Evolutionary conservation across 768 basidiomycete genomes (phyloP), one percentile per base, ranked within the genome.

Genomic region (Tylopilus rubrobrunneus): DNA sequence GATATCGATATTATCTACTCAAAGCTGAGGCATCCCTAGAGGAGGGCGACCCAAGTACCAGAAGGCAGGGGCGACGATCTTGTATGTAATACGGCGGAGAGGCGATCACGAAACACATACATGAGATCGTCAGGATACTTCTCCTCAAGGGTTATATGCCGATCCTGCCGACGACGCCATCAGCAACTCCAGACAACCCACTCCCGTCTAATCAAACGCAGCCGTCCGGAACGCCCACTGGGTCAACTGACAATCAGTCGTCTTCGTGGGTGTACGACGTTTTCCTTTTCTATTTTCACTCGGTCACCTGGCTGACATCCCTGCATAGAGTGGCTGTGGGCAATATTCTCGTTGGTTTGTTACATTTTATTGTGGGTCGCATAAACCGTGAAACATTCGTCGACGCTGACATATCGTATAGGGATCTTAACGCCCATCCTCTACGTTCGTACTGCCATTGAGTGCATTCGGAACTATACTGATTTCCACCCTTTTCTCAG

Each of bases 301-400:
- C n/a, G n/a, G n/a, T n/a, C n/a, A n/a, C n/a, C n/a, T n/a, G n/a
- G n/a, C n/a, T n/a, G n/a, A n/a, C n/a, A n/a, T n/a, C n/a, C n/a
- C n/a, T n/a, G n/a, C n/a, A n/a, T n/a, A n/a, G n/a, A n/a, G n/a
- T n/a, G n/a, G n/a, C n/a, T n/a, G n/a, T n/a, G n/a, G n/a, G n/a
- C n/a, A n/a, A 89, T 66, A 76, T 89, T 57, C 72, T 82, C 10
- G 70, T 70, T 57, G 84, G 87, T 7, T 84, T 89, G 73, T 85
- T 15, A 73, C 86, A 67, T 86, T 91, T 73, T 89, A 83, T 73
- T 90, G 83, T 82, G 58, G 57, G 53, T 45, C 49, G 3, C 25
- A 19, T 10, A 49, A 40, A 21, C 7, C 25, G n/a, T 25, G 37
- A 14, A 19, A 37, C 45, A 11, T 21, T 23, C 12, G 41, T 34